Base-by-base conservation (phyloP, 208 protist species). In the Phytomonas serpens region DNA sequence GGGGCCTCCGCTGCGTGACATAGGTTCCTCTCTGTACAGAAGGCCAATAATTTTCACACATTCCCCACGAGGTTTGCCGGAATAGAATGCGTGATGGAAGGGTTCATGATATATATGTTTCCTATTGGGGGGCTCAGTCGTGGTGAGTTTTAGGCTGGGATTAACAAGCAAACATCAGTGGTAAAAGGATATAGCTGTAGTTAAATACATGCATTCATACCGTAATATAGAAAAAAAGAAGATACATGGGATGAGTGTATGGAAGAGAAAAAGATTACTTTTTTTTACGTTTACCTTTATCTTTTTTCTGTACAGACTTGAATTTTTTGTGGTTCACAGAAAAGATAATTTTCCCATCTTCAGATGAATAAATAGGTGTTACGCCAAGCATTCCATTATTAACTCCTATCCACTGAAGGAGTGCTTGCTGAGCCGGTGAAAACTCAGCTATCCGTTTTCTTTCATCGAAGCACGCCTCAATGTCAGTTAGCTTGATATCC, bases 311-410 rank as follows among this genome's bases (percentile, higher is more conserved):
- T 9, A 38, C 61, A 0, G 73, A 23, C 16, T 77, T 77, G 36
- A 84, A 75, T 32, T 71, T 73, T n/a, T 81, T 80, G 69, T 80
- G 75, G 32, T 85, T 77, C 0, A 84, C 71, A 65, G 80, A 83
- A 62, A 89, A 87, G 13, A 79, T 72, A 10, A 90, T 86, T 73
- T 65, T 63, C 27, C 42, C 67, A 19, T 61, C 77, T 4, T 63
- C 36, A 7, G 61, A 64, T 14, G 83, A 87, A 72, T 80, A 88
- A 23, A 92, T 75, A 38, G 86, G 82, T 29, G 83, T 63, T 19
- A 89, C 52, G 9, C 40, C 68, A 47, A 75, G 69, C 11, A 33
- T 69, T 19, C 77, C 75, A 37, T 75, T 81, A 64, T 83, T 82
- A 1, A 66, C 78, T 19, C 72, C 77, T 9, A 88, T 1, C 87